Percentiles rank a stretch among this genome's conserved stretches.
Conservation (phyloP, 2,329 filamentous ascomycete genomes). For the Penicillium sp. region DNA sequence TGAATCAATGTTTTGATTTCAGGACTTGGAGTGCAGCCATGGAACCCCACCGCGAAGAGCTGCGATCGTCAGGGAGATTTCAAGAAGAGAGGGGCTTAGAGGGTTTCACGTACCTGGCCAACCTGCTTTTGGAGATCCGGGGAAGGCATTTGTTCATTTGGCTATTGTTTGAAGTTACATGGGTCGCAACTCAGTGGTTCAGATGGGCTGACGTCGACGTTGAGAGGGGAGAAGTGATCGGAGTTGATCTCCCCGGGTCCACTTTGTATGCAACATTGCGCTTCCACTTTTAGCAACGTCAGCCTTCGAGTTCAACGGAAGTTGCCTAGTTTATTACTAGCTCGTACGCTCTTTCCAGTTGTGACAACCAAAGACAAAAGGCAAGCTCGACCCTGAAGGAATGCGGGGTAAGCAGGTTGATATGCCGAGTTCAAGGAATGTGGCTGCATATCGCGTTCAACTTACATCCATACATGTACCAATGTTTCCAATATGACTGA, state of each 20-base stretch:
- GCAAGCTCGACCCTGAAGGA: neutral
- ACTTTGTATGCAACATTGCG: neutral
- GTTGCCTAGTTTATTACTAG: neutral
- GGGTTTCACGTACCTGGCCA: slow-evolving; percentile 32
- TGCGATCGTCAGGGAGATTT: slow-evolving; percentile 17
- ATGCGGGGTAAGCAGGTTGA: neutral
- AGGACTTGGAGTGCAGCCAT: slow-evolving; percentile 39
- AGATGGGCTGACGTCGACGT: slow-evolving; percentile 1
- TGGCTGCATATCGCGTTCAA: neutral
- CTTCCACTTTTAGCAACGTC: neutral
- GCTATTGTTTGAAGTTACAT: neutral
- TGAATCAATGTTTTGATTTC: slow-evolving; percentile 46
- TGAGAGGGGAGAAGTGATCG: neutral
- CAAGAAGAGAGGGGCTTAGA: neutral
- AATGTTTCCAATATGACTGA: neutral
- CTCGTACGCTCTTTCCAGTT: neutral
- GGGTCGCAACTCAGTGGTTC: neutral
- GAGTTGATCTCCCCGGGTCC: slow-evolving; percentile 4
- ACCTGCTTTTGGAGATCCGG: slow-evolving; percentile 31
- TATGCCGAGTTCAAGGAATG: neutral
- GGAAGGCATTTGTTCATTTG: slow-evolving; percentile 19
- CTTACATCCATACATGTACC: neutral
- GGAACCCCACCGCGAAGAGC: slow-evolving; percentile 49
- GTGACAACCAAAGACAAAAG: neutral
- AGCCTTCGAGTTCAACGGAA: too few relatives aligned